Evolutionary conservation across 768 basidiomycete species (phyloP), one percentile per base, ranked within the genome.

Genomic region (Tulasnella sp.): DNA sequence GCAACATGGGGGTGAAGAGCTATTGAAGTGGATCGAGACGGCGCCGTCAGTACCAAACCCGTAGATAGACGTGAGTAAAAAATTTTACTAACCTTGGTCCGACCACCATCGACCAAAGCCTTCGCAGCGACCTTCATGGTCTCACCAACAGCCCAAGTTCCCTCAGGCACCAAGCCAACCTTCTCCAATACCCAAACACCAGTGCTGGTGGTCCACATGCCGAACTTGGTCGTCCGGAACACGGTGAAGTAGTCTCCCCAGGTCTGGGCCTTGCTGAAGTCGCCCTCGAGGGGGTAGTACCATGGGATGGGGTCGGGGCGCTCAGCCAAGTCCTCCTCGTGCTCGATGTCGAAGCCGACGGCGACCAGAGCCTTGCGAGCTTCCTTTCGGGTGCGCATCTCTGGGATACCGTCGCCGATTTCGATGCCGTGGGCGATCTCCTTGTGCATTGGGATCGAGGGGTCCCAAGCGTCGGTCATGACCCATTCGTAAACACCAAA

Each of bases 401-500:
- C 95, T 27, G 98, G 95, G 83, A 99, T 98, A 78, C 98, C 98
- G 84, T 97, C 96, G 31, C 98, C 97, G 79, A 98, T 87, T 85
- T 98, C 97, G 81, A 98, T 93, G 80, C 90, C 90, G 87, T 98
- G 96, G 18, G 95, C 94, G 79, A 99, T 91, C 71, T 89, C 89
- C 87, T 96, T 97, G 89, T 99, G 97, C 77, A 89, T 86, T 24
- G 96, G 93, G 84, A 88, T 93, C 71, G 93, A 89, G 52, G 94
- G 90, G 86, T 98, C 93, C 94, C 97, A 97, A 3, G 86, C 84
- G 85, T 98, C 96, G 27, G 98, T 98, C 98, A 99, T 98, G 86
- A 92, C 92, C 97, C 97, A 99, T 85, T 99, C 98, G 86, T 99
- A 99, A 48, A 99, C 94, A 84, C 97, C 97, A 85, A 98, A 74